Conservation (phyloP, 805 yeast genomes). For the Saccharomycopsis fermentans region DNA sequence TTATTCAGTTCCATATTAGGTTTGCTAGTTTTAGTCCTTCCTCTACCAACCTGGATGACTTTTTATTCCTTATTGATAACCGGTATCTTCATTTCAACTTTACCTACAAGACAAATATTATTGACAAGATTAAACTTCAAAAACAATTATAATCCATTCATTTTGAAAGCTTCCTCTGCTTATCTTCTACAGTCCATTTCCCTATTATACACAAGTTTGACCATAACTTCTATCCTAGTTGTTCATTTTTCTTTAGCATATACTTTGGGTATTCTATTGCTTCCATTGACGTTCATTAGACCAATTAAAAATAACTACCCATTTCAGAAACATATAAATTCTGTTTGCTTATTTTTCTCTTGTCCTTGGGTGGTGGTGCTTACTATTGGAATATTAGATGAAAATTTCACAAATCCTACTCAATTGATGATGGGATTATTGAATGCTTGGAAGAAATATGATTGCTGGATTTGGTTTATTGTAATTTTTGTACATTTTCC, state of each 20-base stretch:
- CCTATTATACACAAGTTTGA: conserved; percentile 53
- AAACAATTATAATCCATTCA: conserved; percentile 13
- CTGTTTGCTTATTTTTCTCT: conserved; percentile 23
- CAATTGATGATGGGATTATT: conserved; percentile 41
- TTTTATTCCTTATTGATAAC: conserved; percentile 59
- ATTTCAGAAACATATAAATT: conserved; percentile 18
- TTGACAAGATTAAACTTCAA: conserved; percentile 8
- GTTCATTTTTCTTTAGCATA: conserved; percentile 79
- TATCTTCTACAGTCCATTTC: conserved; percentile 32
- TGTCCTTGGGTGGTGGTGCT: conserved; percentile 26
- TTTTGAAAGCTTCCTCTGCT: conserved; percentile 13
- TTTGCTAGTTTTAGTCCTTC: conserved; percentile 18
- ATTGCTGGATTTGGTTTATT: conserved; percentile 81
- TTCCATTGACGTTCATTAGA: conserved; percentile 60
- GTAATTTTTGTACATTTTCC: conserved; percentile 74
- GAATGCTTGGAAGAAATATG: conserved; percentile 55
- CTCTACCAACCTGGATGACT: conserved; percentile 36
- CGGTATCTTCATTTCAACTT: conserved; percentile 45
- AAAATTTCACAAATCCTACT: conserved; percentile 14
- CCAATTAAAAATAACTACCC: conserved; percentile 13
- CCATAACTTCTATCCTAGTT: conserved; percentile 63
- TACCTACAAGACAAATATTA: conserved; percentile 15
- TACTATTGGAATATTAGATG: conserved; percentile 22
- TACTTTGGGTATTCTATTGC: conserved; percentile 53
- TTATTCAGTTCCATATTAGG: conserved; percentile 22